Percentiles rank a stretch among this genome's conserved stretches.
Conservation (phyloP, 257 asterid species). For the Petunia axillaris region DNA sequence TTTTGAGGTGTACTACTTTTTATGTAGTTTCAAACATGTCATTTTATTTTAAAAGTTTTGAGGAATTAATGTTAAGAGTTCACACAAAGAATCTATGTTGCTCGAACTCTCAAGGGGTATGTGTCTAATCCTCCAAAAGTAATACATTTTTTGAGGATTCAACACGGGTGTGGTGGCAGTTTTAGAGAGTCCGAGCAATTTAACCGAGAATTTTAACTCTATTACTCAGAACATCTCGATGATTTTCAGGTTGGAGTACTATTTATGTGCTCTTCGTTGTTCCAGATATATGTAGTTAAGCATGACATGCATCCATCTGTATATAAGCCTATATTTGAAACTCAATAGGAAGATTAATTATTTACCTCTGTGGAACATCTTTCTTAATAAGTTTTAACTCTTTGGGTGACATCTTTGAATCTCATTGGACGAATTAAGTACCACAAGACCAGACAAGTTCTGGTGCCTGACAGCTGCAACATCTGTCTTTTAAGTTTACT, state of each 20-base stretch:
- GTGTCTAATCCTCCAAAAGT: too few relatives aligned
- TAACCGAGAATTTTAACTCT: not conserved
- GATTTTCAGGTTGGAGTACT: not conserved
- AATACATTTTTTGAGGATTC: too few relatives aligned
- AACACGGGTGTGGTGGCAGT: too few relatives aligned
- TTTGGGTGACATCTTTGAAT: not conserved
- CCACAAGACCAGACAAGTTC: not conserved
- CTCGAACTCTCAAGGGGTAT: too few relatives aligned
- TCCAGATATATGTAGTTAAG: not conserved
- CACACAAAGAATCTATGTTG: not conserved
- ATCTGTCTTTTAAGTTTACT: not conserved
- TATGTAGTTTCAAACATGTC: not conserved
- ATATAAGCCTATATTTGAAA: constrained; percentile 10
- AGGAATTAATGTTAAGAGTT: not conserved
- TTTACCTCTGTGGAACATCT: not conserved
- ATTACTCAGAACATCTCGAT: not conserved
- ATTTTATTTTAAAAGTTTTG: not conserved
- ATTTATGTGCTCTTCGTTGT: not conserved
- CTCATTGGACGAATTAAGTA: not conserved
- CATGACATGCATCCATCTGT: not conserved
- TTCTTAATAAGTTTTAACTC: not conserved
- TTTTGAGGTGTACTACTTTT: not conserved
- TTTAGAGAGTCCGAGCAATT: too few relatives aligned
- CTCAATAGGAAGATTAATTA: not conserved
- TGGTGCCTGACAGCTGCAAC: not conserved